Conservation (phyloP, 805 yeast species). For the Hyphopichia homilentoma region DNA sequence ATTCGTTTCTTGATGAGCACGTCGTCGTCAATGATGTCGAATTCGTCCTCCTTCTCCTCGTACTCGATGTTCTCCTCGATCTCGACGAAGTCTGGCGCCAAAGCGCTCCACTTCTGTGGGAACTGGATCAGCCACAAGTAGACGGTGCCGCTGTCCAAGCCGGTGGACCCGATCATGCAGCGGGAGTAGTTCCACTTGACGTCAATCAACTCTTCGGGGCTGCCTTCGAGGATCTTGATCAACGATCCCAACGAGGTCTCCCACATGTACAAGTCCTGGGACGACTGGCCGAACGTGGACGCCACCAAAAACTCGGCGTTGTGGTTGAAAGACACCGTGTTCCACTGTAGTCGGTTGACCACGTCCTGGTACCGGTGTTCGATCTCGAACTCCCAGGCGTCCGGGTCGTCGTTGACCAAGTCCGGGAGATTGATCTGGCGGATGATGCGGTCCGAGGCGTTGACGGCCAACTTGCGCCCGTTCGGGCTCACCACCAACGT, state of each 20-base stretch:
- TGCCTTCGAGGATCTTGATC: slow-evolving; percentile 85
- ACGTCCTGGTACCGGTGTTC: slow-evolving; percentile 88
- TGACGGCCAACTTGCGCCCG: slow-evolving; percentile 63
- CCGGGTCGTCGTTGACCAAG: slow-evolving; percentile 26
- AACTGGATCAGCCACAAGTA: slow-evolving; percentile 78
- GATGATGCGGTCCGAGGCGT: slow-evolving; percentile 73
- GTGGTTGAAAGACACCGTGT: slow-evolving; percentile 68
- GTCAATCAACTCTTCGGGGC: slow-evolving; percentile 80
- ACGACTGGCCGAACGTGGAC: slow-evolving; percentile 74
- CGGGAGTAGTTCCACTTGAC: slow-evolving; percentile 81
- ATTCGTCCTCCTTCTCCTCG: slow-evolving; percentile 86
- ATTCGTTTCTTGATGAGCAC: slow-evolving; percentile 56
- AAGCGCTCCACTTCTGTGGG: slow-evolving; percentile 93
- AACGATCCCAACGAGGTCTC: slow-evolving; percentile 86
- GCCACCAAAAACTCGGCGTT: slow-evolving; percentile 84
- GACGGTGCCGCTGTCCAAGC: slow-evolving; percentile 78
- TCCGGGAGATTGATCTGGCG: slow-evolving; percentile 56
- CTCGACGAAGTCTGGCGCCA: slow-evolving; percentile 95
- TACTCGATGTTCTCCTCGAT: slow-evolving; percentile 89
- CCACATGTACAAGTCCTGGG: slow-evolving; percentile 91
- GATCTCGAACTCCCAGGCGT: slow-evolving; percentile 53
- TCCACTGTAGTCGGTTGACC: slow-evolving; percentile 87
- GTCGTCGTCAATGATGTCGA: slow-evolving; percentile 73
- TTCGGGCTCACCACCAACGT: slow-evolving; percentile 56
- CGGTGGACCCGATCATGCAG: slow-evolving; percentile 77